Evolutionary conservation across 345 rosid species (phyloP).

Genomic region (Eucalyptus sp.): DNA sequence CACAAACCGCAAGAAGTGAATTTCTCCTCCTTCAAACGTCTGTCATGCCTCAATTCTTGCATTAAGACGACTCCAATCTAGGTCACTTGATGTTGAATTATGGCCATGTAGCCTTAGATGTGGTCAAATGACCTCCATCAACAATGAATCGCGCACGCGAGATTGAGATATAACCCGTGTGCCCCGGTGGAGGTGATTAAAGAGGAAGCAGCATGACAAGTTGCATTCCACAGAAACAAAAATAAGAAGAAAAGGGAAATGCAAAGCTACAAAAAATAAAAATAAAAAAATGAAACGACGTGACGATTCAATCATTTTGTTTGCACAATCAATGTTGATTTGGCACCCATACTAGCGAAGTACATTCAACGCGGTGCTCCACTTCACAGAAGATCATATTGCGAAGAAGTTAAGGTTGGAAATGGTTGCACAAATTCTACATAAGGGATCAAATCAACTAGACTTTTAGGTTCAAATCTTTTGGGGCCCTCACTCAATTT

Average conservation of each 20-base stretch:
- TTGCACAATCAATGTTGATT: not conserved
- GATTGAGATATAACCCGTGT: not conserved
- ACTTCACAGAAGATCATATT: not conserved
- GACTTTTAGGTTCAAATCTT: not conserved
- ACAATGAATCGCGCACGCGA: not conserved
- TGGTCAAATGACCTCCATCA: not conserved
- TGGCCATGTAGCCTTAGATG: not conserved
- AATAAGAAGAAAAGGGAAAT: not conserved
- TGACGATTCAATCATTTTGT: not conserved
- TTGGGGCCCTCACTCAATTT: not conserved
- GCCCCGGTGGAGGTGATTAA: not conserved
- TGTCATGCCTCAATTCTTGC: not conserved
- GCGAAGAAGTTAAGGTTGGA: not conserved
- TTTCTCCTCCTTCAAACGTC: not conserved
- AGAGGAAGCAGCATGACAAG: not conserved
- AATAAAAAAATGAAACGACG: not conserved
- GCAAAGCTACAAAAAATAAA: not conserved
- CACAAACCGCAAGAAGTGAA: not conserved
- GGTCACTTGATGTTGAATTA: not conserved
- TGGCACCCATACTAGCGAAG: not conserved
- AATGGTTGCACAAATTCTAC: not conserved
- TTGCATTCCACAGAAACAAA: not conserved
- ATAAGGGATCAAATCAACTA: not conserved
- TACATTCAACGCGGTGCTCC: not conserved
- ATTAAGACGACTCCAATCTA: not conserved